Evolutionary conservation across 2,329 filamentous ascomycete species (phyloP), one percentile per base, ranked within the genome.

Genomic region (Pestalotiopsis sp.): DNA sequence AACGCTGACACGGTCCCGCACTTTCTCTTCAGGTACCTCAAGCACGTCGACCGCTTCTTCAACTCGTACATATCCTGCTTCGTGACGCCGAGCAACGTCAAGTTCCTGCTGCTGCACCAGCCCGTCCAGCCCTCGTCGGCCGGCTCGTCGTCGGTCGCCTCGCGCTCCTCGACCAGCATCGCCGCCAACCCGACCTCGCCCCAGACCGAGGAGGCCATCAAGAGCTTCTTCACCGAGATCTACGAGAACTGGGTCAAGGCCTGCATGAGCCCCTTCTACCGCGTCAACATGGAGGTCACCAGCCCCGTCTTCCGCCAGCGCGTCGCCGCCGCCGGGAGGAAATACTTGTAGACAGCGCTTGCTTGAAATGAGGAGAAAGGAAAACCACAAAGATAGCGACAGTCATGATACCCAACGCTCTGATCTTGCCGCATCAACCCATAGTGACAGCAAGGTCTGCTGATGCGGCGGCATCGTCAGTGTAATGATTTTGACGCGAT

Each of bases 221-320:
- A 94, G 78, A 93, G 93, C 81, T 99, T 98, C 83, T 97, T 99
- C 83, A 87, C 88, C 17, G 96, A 99, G 78, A 93, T 98, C 13
- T 98, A 98, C 82, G 96, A 99, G 82, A 94, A 91, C 74, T 99
- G 95, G 91, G 89, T 97, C 72, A 99, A 99, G 86, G 93, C 95
- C 13, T 90, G 95, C 69, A 98, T 99, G 96, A 98, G 90, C 78
- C 96, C 96, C 0, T 99, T 99, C 80, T 98, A 98, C 83, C 87
- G 88, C 67, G 89, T 92, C 67, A 95, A 97, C 72, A 92, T 92
- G 86, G 91, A 93, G 74, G 91, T 99, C 66, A 90, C 87, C 77
- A 98, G 95, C 80, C 92, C 94, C 0, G 88, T 98, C 1, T 99
- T 99, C 79, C 87, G 93, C 73, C 85, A 89, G 68, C 89, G 93